Evolutionary conservation across 768 basidiomycete species (phyloP), one percentile per base, ranked within the genome.

Genomic region (Macrolepiota albuminosa): DNA sequence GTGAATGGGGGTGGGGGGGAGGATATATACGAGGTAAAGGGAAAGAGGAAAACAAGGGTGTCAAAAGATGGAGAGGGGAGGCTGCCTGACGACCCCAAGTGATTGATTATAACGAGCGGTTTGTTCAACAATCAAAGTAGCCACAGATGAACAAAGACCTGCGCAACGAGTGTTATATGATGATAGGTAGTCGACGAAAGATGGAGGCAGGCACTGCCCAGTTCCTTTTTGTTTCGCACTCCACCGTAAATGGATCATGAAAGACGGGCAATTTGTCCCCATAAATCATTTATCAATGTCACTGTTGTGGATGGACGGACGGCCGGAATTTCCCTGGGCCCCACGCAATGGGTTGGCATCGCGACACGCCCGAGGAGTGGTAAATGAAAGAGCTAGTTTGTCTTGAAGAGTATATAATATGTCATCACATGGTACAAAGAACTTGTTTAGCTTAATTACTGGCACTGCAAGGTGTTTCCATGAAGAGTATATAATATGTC

Each of bases 231-330:
- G 34, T 52, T 60, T 62, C 61, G 47, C 63, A 58, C 60, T 61
- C 63, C 60, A 64, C 63, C n/a, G n/a, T n/a, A 21, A 21, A 56
- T n/a, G 34, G 57, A 57, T 49, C 48, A 33, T 50, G 55, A 36
- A 54, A 40, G 40, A 21, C 21, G 21, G 21, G 21, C 21, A 21
- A 21, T 16, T 40, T 8, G n/a, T 33, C 33, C 6, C 33, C 31
- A 33, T 43, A 13, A 40, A 54, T 45, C 54, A 55, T 42, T 36
- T 26, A 54, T 55, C 42, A 52, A 55, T 42, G 6, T 39, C 16
- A 13, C 16, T 10, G 9, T 18, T 34, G 10, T 10, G 47, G n/a
- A 34, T 21, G 33, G 26, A 1, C 24, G 42, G 18, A 34, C 49
- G 16, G 7, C 53, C 7, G 39, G 40, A 14, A 56, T 45, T 33